Evolutionary conservation across 2,329 filamentous ascomycete genomes (phyloP).

Genomic region (Cordyceps fumosorosea): DNA sequence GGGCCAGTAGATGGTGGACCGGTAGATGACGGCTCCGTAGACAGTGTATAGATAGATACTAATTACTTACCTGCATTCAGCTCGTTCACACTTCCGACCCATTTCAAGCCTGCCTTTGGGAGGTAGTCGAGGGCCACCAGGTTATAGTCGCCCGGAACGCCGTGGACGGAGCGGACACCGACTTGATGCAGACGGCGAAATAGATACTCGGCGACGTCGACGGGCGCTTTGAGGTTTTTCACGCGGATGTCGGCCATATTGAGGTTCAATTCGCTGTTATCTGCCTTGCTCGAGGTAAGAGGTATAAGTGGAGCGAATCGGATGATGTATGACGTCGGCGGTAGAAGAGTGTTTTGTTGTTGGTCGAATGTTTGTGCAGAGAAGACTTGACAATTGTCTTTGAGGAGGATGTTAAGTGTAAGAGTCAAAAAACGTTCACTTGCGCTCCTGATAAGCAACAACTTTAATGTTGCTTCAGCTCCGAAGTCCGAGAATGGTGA

Average conservation of each 20-base stretch:
- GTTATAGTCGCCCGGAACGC: constrained; percentile 69
- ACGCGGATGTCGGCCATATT: constrained; percentile 34
- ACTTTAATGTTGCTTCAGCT: neutral
- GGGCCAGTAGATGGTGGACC: too few species aligned
- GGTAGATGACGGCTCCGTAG: too few species aligned
- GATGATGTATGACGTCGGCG: neutral
- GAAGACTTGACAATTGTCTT: neutral
- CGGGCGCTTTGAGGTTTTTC: constrained; percentile 38
- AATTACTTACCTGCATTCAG: constrained; percentile 56
- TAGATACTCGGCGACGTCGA: constrained; percentile 62
- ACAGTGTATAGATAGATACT: too few species aligned
- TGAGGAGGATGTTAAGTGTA: neutral
- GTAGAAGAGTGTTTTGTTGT: neutral
- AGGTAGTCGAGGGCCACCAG: constrained; percentile 62
- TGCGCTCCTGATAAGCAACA: neutral
- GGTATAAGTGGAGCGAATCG: neutral
- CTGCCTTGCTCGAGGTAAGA: neutral
- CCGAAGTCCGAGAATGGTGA: neutral
- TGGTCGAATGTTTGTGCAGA: neutral
- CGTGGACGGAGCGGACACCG: constrained; percentile 59
- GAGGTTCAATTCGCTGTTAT: constrained; percentile 11
- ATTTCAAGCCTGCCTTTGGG: constrained; percentile 49
- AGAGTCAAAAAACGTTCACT: neutral
- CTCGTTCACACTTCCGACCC: constrained; percentile 66
- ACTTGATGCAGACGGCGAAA: constrained; percentile 58